Base-by-base conservation (phyloP, 2,329 filamentous ascomycete species). In the Penicillium sp. region DNA sequence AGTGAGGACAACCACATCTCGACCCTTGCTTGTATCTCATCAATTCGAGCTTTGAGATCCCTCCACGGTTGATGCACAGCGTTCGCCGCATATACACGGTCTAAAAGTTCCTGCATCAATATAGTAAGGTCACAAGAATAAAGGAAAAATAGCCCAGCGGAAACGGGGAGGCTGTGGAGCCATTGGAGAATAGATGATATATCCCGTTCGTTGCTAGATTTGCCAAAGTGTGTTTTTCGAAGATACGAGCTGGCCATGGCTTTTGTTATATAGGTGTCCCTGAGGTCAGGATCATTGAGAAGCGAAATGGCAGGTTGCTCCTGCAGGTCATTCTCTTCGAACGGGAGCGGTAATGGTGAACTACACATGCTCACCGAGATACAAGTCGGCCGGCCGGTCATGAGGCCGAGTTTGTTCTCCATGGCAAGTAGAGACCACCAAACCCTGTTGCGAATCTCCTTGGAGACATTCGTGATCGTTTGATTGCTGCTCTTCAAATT, bases 391-490 rank as follows among this genome's bases (percentile, higher is more conserved):
- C 72, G 63, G 22, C 72, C 72, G 2, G 71, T 73, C 65, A 74
- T 71, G 42, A 65, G 56, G n/a, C 65, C 64, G 11, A 75, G 64
- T 8, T 63, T 62, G 38, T 69, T 67, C 50, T 74, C 72, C 2
- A 73, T 51, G 0, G 57, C 51, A 46, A 68, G 69, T 2, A 75
- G 53, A 28, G 70, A 68, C 67, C 71, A 74, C 73, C 73, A 76
- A 1, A 74, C 60, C 20, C 69, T 63, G 38, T 68, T 69, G 3
- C 70, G 66, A 9, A 64, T 59, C 52, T 73, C 71, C 47, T 69
- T 73, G 14, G 71, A 67, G 2, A 60, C 50, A 24, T 65, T 59
- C 13, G 63, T 54, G 18, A 71, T 59, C 2, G 56, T 58, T 9
- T 44, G 50, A 36, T 63, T 67, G 18, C 63, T 62, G 36, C 64